Evolutionary conservation across 2,329 filamentous ascomycete species (phyloP).

Genomic region (Fusarium redolens): DNA sequence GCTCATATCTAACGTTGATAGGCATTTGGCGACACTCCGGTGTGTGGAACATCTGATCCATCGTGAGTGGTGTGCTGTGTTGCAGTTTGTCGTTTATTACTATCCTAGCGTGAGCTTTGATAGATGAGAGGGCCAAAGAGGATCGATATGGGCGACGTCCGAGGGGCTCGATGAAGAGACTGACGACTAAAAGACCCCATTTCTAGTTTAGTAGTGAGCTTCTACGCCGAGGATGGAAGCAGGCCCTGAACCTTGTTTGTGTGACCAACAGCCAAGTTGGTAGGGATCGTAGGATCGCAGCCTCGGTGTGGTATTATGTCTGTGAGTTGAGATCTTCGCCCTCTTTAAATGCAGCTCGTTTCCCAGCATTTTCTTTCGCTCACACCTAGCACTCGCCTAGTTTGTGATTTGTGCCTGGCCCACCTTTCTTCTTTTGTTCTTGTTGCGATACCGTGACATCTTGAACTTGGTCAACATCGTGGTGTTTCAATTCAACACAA

Average conservation of each 20-base stretch:
- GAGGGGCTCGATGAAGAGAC: slow-evolving; percentile 16
- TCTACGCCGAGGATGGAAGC: slow-evolving; percentile 2
- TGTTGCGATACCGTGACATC: not conserved
- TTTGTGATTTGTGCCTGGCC: slow-evolving; percentile 11
- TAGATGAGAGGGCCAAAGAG: slow-evolving; percentile 25
- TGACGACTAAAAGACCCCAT: slow-evolving; percentile 10
- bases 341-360: slow-evolving; percentile 30
- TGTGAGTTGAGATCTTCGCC: slow-evolving; percentile 10
- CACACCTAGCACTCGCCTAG: slow-evolving; percentile 5
- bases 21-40: slow-evolving; percentile 17
- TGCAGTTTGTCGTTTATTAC: slow-evolving; percentile 18
- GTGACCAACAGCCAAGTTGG: slow-evolving; percentile 19
- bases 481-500: not conserved
- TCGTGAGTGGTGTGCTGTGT: slow-evolving; percentile 14
- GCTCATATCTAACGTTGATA: slow-evolving; percentile 17
- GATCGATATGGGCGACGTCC: slow-evolving; percentile 26
- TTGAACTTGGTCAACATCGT: not conserved
- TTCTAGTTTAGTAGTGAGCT: slow-evolving; percentile 11
- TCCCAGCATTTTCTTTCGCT: slow-evolving; percentile 5
- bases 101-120: slow-evolving; percentile 20
- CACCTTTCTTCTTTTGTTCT: slow-evolving; percentile 10
- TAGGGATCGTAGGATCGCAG: slow-evolving; percentile 21
- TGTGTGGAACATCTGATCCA: slow-evolving; percentile 15
- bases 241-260: slow-evolving; percentile 23
- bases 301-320: slow-evolving; percentile 14